These are phyloP conservation scores for Aspergillus fructus DNA, from an alignment of 2,329 filamentous ascomycete species.

Conservation along the genomic window DNA sequence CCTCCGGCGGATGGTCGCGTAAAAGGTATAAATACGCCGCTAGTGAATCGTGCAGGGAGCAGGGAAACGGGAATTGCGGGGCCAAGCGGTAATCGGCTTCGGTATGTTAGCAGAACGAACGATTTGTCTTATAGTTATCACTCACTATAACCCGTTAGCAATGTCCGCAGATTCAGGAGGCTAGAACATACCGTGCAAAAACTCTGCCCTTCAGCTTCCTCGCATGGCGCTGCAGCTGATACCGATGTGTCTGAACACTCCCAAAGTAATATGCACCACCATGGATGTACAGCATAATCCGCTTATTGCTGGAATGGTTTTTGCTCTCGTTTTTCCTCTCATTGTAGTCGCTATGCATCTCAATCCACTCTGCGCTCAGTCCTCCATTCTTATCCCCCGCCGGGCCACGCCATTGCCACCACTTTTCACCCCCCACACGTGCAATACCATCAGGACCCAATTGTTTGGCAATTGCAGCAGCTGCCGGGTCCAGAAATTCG, in stretches of 20 bases:
- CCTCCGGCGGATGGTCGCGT: conserved; percentile 70
- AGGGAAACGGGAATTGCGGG: conserved; percentile 94
- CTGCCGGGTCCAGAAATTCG: conserved; percentile 64
- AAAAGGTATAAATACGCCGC: conserved; percentile 84
- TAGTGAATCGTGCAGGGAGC: conserved; percentile 84
- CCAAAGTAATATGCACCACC: conserved; percentile 96
- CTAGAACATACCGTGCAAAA: conserved; percentile 62
- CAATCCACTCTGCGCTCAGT: conserved; percentile 88
- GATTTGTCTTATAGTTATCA: not conserved
- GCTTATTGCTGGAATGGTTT: conserved; percentile 55
- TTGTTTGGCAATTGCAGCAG: conserved; percentile 66
- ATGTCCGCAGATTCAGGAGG: not conserved
- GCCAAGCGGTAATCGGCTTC: conserved; percentile 75
- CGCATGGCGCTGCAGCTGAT: conserved; percentile 94
- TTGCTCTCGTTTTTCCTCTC: conserved; percentile 60
- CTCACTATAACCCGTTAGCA: conserved; percentile 27
- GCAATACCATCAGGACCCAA: conserved; percentile 74
- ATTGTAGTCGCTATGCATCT: conserved; percentile 82
- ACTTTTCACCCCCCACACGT: conserved; percentile 74
- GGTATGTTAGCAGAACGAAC: not conserved
- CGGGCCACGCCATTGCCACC: conserved; percentile 83
- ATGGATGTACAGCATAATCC: conserved; percentile 91
- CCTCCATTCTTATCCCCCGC: conserved; percentile 48
- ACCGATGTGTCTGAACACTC: conserved; percentile 93
- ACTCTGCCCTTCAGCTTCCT: conserved; percentile 88